phyloP scores from a whole-genome alignment of 2,329 filamentous ascomycete species.

The Celoporthe dispersa region DNA sequence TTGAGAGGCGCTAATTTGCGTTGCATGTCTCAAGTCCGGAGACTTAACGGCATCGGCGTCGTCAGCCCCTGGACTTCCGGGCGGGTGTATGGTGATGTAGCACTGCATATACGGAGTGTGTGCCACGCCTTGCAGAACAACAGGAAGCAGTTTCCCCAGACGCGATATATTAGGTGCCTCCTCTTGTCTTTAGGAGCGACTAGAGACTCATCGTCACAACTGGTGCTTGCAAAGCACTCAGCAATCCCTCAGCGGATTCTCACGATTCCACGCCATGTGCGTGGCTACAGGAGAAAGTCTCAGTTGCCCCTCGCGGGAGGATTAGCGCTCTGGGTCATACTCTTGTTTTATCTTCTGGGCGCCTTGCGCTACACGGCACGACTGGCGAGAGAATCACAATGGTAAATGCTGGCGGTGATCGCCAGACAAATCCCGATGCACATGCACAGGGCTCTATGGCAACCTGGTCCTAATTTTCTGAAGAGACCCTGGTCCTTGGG shows the following conservation, averaged over 20 bases:
- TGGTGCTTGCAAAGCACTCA: not conserved
- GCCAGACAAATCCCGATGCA: not conserved
- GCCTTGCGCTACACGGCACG: not conserved
- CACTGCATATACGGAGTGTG: not conserved
- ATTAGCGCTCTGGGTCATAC: not conserved
- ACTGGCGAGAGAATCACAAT: not conserved
- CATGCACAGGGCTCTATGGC: slow-evolving; percentile 5
- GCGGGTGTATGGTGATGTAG: not conserved
- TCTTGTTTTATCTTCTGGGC: not conserved
- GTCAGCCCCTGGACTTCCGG: not conserved
- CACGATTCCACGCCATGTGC: not conserved
- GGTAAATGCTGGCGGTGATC: not conserved
- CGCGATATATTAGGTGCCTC: not conserved
- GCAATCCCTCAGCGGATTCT: not conserved
- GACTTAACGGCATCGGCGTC: not conserved
- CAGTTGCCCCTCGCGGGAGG: not conserved
- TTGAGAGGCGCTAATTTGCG: not conserved
- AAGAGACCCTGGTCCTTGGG: not conserved
- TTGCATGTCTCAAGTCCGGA: not conserved
- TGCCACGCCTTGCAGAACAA: not conserved
- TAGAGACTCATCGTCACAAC: not conserved
- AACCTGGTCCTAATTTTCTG: not conserved
- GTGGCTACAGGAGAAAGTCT: not conserved
- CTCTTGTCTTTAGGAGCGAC: not conserved
- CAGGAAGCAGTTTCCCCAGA: not conserved